These are phyloP conservation scores for Debaryomyces prosopidis DNA, from an alignment of 805 yeast genomes.

Conservation along the genomic window DNA sequence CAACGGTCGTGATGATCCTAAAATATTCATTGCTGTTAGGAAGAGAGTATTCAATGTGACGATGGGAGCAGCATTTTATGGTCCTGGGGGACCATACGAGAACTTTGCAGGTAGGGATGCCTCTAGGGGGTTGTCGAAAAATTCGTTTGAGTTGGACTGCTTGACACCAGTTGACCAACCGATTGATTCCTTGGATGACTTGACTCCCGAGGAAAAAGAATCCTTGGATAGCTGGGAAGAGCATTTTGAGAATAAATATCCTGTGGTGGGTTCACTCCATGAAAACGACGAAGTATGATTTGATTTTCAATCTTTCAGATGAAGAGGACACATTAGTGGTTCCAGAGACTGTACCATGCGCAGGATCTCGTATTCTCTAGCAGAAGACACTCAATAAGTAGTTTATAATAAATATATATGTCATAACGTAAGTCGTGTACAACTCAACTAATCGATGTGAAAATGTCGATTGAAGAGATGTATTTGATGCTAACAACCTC, in stretches of 20 bases:
- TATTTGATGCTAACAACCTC: background rate
- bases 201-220: constrained; percentile 58
- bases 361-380: too few relatives aligned
- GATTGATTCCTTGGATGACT: constrained; percentile 67
- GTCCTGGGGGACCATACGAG: constrained; percentile 94
- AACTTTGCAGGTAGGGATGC: constrained; percentile 97
- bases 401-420: too few relatives aligned
- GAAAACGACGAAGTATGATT: constrained; percentile 7
- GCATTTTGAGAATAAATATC: constrained; percentile 80
- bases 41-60: constrained; percentile 87
- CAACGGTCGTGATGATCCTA: constrained; percentile 79
- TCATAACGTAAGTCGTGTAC: too few relatives aligned
- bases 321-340: too few relatives aligned
- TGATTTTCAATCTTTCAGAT: too few relatives aligned
- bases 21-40: constrained; percentile 81
- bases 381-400: too few relatives aligned
- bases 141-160: constrained; percentile 73
- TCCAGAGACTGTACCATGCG: too few relatives aligned
- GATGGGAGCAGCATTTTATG: constrained; percentile 80
- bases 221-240: constrained; percentile 83
- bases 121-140: constrained; percentile 84
- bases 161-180: constrained; percentile 74
- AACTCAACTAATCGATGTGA: too few relatives aligned
- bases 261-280: constrained; percentile 69
- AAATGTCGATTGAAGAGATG: background rate